These are phyloP conservation scores for Globisporangium parvum DNA, from an alignment of 352 stramenopile genomes.

Conservation along the genomic window DNA sequence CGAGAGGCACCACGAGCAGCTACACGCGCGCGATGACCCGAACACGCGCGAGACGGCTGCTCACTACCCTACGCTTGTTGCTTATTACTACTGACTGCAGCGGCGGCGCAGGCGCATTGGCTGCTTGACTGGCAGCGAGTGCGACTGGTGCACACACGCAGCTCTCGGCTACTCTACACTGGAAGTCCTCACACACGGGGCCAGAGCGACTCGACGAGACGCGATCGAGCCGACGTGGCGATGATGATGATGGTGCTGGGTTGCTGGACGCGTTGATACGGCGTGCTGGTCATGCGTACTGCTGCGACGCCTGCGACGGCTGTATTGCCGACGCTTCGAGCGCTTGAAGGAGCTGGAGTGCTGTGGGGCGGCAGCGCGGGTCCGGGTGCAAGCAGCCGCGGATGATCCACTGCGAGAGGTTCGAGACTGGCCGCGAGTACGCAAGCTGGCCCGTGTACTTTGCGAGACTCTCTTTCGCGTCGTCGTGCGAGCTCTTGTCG, in stretches of 20 bases:
- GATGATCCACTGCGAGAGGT: slow-evolving; percentile 62
- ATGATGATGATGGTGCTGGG: too few species aligned
- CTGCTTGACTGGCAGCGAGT: not conserved
- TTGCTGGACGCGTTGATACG: not conserved
- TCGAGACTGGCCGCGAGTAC: slow-evolving; percentile 36
- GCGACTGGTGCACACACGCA: slow-evolving; percentile 7
- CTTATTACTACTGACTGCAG: slow-evolving; percentile 4
- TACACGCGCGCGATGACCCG: too few species aligned
- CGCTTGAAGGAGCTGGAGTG: slow-evolving; percentile 53
- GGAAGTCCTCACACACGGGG: not conserved
- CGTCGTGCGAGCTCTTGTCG: slow-evolving; percentile 53
- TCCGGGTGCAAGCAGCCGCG: slow-evolving; percentile 63
- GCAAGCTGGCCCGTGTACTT: slow-evolving; percentile 25
- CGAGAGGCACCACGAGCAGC: too few species aligned
- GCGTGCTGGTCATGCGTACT: too few species aligned
- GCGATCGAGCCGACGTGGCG: not conserved
- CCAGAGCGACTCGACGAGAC: not conserved
- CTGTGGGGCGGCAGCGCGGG: slow-evolving; percentile 50
- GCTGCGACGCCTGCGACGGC: too few species aligned
- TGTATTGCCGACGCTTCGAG: slow-evolving; percentile 31
- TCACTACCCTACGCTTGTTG: not conserved
- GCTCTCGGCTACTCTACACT: slow-evolving; percentile 1
- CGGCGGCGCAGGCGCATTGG: too few species aligned
- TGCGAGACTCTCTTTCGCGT: slow-evolving; percentile 21
- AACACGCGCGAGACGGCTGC: too few species aligned